A percentile compares a stretch with the other conserved stretches of the same genome.
Evolutionary conservation across 306 rosid species (phyloP).

Genomic region (Rosa chinensis): DNA sequence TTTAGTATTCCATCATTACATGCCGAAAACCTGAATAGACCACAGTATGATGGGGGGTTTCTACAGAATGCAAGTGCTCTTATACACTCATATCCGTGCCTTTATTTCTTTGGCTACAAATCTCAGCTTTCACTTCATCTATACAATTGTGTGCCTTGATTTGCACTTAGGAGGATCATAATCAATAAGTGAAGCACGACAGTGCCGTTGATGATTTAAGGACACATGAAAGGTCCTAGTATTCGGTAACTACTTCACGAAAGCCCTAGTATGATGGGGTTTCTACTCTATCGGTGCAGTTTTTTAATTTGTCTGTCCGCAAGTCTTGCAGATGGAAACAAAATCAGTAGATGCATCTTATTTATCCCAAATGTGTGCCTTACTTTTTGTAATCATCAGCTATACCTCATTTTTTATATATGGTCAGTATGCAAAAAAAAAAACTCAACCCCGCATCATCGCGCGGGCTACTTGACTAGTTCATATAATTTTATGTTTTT

Average conservation of each 20-base stretch:
- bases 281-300: conserved; percentile 1
- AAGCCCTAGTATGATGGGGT: background rate
- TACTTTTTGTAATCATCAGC: too few species aligned
- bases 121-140: background rate
- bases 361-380: background rate
- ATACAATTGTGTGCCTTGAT: background rate
- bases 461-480: too few species aligned
- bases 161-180: background rate
- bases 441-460: too few species aligned
- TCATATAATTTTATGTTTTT: too few species aligned
- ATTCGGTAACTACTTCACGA: background rate
- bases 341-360: background rate
- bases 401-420: too few species aligned
- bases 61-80: background rate
- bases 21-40: conserved; percentile 57
- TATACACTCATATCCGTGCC: background rate
- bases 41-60: background rate
- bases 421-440: too few species aligned
- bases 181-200: background rate
- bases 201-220: background rate
- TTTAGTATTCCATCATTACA: conserved; percentile 76
- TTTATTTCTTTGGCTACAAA: background rate
- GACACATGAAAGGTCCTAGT: background rate
- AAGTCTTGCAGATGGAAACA: conserved; percentile 1
- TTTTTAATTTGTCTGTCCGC: background rate